Conservation (phyloP, 2,329 filamentous ascomycete genomes). For the Colletotrichum abscissum region DNA sequence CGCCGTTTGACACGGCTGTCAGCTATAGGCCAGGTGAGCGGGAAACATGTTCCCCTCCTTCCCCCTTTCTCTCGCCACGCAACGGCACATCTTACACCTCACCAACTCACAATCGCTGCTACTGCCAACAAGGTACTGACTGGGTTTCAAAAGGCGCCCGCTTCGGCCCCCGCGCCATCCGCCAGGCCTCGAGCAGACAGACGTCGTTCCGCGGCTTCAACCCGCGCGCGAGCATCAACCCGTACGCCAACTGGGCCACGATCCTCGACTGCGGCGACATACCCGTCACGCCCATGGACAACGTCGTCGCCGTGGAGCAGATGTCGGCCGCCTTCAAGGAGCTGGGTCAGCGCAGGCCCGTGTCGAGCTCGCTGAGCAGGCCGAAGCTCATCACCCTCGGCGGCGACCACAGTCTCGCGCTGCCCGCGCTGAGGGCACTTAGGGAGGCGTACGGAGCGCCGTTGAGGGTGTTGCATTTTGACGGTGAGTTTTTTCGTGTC, state of each 20-base stretch:
- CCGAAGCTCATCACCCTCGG: conserved; percentile 76
- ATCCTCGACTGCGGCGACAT: conserved; percentile 93
- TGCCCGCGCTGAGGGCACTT: conserved; percentile 76
- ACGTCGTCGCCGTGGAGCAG: conserved; percentile 81
- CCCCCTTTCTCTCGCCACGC: neutral
- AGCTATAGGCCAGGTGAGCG: conserved; percentile 73
- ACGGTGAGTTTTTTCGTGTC: conserved; percentile 51
- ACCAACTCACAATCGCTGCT: too few species aligned
- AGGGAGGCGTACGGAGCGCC: conserved; percentile 70
- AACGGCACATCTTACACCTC: neutral
- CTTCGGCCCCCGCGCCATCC: conserved; percentile 89
- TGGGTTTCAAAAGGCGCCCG: conserved; percentile 65
- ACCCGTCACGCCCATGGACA: conserved; percentile 88
- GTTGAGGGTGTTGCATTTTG: conserved; percentile 80
- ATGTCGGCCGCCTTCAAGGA: conserved; percentile 86
- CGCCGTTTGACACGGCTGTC: conserved; percentile 80
- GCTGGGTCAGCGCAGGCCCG: conserved; percentile 61
- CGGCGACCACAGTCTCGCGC: conserved; percentile 78
- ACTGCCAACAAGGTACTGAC: neutral
- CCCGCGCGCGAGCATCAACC: conserved; percentile 83
- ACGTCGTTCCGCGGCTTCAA: conserved; percentile 84
- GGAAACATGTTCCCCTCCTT: neutral
- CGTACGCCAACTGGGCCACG: conserved; percentile 81
- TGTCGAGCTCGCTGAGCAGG: conserved; percentile 45
- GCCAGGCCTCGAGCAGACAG: conserved; percentile 84